phyloP scores from a whole-genome alignment of 1,284 basidiomycete species.

The Phylloporus sp. region DNA sequence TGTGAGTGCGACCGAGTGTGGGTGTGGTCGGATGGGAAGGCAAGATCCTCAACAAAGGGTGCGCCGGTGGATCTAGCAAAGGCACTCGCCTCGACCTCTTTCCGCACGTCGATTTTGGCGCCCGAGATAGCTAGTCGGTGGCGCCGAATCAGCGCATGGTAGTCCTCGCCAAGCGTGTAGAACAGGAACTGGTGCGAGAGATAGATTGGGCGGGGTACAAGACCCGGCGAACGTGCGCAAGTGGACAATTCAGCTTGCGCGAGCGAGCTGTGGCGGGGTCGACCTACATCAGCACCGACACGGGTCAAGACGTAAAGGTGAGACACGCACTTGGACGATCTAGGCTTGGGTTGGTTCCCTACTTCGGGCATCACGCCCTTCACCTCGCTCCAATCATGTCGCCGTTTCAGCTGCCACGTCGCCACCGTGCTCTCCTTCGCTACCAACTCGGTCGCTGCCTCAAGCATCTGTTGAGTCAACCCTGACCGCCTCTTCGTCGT shows the following conservation, averaged over 20 bases:
- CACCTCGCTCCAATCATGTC: conserved; percentile 58
- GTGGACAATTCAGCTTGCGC: conserved; percentile 83
- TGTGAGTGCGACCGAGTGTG: conserved; percentile 26
- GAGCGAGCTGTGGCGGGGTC: conserved; percentile 53
- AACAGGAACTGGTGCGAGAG: conserved; percentile 84
- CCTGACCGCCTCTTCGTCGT: conserved; percentile 34
- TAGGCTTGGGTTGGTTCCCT: conserved; percentile 10
- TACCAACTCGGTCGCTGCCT: conserved; percentile 44
- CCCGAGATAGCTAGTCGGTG: conserved; percentile 66
- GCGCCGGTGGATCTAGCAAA: conserved; percentile 45
- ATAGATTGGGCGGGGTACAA: conserved; percentile 77
- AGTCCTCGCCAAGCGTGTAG: conserved; percentile 75
- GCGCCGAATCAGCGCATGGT: conserved; percentile 75
- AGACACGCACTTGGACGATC: conserved; percentile 24
- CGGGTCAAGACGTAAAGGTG: background rate
- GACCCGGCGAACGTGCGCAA: conserved; percentile 54
- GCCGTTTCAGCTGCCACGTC: conserved; percentile 67
- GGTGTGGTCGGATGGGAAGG: conserved; percentile 38
- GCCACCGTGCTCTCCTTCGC: conserved; percentile 61
- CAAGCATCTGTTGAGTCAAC: conserved; percentile 41
- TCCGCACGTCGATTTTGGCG: conserved; percentile 68
- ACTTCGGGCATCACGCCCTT: conserved; percentile 40
- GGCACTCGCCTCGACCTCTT: conserved; percentile 69
- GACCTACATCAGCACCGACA: background rate
- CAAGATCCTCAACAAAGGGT: conserved; percentile 58